These are phyloP conservation scores for Malassezia psittaci DNA, from an alignment of 1,284 basidiomycete genomes.

Conservation along the genomic window DNA sequence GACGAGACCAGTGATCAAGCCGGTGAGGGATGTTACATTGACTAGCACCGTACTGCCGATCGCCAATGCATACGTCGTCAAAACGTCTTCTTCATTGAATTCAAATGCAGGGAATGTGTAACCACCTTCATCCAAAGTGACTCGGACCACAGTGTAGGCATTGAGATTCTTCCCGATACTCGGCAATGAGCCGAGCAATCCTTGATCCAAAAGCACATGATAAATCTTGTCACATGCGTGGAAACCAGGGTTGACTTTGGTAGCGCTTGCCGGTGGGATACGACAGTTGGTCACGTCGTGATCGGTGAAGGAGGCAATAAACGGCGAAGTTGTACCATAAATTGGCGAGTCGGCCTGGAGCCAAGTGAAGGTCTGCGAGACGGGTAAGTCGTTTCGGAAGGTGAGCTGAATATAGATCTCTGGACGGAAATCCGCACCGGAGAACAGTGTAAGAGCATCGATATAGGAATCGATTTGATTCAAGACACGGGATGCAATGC, in stretches of 20 bases:
- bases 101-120: constrained; percentile 23
- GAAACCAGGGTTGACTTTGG: constrained; percentile 6
- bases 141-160: constrained; percentile 23
- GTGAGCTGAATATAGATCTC: constrained; percentile 19
- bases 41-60: constrained; percentile 2
- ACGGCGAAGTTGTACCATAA: background rate
- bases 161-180: constrained; percentile 27
- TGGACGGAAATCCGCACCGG: constrained; percentile 11
- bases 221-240: constrained; percentile 19
- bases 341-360: constrained; percentile 22
- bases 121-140: constrained; percentile 12
- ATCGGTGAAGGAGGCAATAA: background rate
- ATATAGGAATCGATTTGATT: constrained; percentile 26
- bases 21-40: constrained; percentile 1
- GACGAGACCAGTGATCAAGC: background rate
- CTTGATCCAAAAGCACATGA: constrained; percentile 26
- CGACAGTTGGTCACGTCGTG: background rate
- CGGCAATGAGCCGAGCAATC: constrained; percentile 21
- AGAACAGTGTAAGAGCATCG: constrained; percentile 18
- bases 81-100: constrained; percentile 28
- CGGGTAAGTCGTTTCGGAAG: constrained; percentile 21
- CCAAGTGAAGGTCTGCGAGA: constrained; percentile 19
- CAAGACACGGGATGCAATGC: constrained; percentile 46
- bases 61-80: constrained; percentile 21
- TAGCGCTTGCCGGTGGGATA: constrained; percentile 1